A percentile compares a stretch with the other conserved stretches of the same genome.
These are phyloP conservation scores for Boletellus emodensis DNA, from an alignment of 768 basidiomycete genomes.

Conservation along the genomic window DNA sequence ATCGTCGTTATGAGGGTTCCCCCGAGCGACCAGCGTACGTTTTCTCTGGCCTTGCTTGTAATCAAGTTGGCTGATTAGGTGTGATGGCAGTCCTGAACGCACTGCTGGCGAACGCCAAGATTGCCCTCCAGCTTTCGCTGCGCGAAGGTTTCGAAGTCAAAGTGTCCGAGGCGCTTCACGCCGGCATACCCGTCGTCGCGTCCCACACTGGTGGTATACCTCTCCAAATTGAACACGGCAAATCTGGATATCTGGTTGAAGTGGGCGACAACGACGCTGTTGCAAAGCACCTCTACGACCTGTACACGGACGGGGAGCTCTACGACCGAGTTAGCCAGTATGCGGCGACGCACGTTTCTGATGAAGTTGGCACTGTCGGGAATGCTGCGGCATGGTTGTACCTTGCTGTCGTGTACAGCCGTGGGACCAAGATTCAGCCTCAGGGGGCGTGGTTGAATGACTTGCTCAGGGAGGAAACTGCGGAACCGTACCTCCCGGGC, in stretches of 20 bases:
- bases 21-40: conserved; percentile 80
- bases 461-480: conserved; percentile 69
- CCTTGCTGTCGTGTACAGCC: conserved; percentile 75
- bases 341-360: conserved; percentile 73
- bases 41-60: not conserved
- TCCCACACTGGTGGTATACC: conserved; percentile 90
- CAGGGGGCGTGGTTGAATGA: conserved; percentile 86
- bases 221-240: conserved; percentile 82
- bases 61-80: conserved; percentile 1
- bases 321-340: conserved; percentile 62
- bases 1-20: conserved; percentile 76
- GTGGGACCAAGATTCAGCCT: conserved; percentile 74
- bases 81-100: conserved; percentile 67
- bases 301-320: conserved; percentile 70
- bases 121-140: conserved; percentile 87
- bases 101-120: conserved; percentile 83
- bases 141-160: conserved; percentile 98
- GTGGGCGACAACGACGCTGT: conserved; percentile 74
- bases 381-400: conserved; percentile 66
- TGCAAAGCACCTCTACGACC: conserved; percentile 69
- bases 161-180: conserved; percentile 91
- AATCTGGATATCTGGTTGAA: conserved; percentile 81
- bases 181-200: conserved; percentile 83
- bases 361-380: conserved; percentile 82
- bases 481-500: conserved; percentile 58